Evolutionary conservation across 2,329 filamentous ascomycete species (phyloP), one percentile per base, ranked within the genome.

Genomic region (Plectosphaerella plurivora): DNA sequence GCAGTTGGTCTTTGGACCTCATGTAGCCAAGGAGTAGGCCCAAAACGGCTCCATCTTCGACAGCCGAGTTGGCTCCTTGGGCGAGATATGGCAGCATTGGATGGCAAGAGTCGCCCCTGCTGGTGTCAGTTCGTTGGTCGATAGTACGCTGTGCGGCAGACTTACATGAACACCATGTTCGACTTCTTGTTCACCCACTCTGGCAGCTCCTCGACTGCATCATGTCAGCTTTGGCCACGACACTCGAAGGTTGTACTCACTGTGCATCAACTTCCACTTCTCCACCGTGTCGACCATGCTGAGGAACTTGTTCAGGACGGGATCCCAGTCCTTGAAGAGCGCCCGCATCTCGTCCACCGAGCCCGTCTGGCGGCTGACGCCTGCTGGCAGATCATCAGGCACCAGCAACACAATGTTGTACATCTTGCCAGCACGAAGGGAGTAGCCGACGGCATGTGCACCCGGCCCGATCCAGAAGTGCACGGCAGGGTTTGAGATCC

Each of bases 211-310:
- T 71, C 69, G 45, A 73, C 70, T 74, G 35, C 24, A 52, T 39
- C 2, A 18, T 18, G 9, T 41, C 24, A 41, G 10, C 14, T 20
- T 51, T 9, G 57, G 50, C 11, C 4, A 36, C 6, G 18, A 1
- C 1, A 1, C 5, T 15, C 0, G 46, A 53, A 35, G 56, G 58
- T 60, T 42, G 1, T 12, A 62, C 70, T 57, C 53, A 73, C 72
- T 60, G 52, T 74, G 69, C 80, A 88, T 84, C 35, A 89, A 64
- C 61, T 83, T 86, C 87, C 86, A 89, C 64, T 88, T 89, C 39
- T 83, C 78, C 0, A 88, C 82, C 1, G 67, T 73, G 37, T 79
- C 74, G 0, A 87, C 83, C 44, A 76, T 73, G 3, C 68, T 66
- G 12, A 75, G 56, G 46, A 76, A 72, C 50, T 66, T 63, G 1